These are phyloP conservation scores for Leishmania tarentolae DNA, from an alignment of 208 protist species.

Conservation along the genomic window DNA sequence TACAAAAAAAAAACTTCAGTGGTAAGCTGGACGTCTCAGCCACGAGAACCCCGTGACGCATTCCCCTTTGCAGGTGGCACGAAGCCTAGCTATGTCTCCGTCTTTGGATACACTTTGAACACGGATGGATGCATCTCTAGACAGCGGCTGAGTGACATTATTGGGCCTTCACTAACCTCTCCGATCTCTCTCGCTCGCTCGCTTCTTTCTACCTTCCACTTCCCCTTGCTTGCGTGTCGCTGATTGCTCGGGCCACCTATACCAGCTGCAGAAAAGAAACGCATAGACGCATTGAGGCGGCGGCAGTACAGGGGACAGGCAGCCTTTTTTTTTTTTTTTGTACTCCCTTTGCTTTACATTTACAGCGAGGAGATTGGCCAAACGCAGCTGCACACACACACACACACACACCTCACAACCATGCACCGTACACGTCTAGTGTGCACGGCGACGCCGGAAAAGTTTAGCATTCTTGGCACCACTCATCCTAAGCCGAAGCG, in stretches of 20 bases:
- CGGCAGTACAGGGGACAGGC: neutral
- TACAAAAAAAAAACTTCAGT: neutral
- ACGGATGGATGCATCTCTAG: neutral
- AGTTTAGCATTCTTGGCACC: slow-evolving; percentile 74
- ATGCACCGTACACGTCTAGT: slow-evolving; percentile 47
- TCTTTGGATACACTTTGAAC: neutral
- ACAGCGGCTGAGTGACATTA: neutral
- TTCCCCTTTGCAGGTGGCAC: neutral
- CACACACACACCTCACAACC: neutral
- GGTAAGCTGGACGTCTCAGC: neutral
- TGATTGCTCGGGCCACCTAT: neutral
- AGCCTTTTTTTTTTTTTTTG: slow-evolving; percentile 9
- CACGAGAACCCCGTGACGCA: neutral
- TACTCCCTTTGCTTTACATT: slow-evolving; percentile 3
- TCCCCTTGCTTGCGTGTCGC: neutral
- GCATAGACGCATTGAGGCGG: neutral
- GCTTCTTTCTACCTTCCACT: neutral
- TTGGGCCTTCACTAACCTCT: neutral
- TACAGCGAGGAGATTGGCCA: neutral
- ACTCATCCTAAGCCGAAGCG: slow-evolving; percentile 69
- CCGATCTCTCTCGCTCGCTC: neutral
- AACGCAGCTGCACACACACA: neutral
- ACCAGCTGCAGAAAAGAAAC: neutral
- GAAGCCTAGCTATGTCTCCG: neutral
- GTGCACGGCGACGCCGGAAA: slow-evolving; percentile 74